A percentile compares a stretch with the other conserved stretches of the same genome.
These are phyloP conservation scores for Auxenochlorella pyrenoidosa DNA, from an alignment of 139 green algal species.

Conservation along the genomic window DNA sequence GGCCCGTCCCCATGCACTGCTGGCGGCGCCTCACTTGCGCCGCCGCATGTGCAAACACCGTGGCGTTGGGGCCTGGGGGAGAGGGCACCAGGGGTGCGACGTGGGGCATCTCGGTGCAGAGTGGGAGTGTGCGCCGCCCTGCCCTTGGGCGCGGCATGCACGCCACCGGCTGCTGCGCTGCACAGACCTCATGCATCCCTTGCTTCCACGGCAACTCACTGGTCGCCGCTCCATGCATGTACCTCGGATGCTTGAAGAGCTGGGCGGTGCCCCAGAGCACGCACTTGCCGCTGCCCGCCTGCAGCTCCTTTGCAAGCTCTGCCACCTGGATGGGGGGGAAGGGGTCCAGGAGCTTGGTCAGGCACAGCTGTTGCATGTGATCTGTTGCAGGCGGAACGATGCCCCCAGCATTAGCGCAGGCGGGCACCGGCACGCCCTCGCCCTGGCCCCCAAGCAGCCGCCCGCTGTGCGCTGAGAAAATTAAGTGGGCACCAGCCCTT, in stretches of 20 bases:
- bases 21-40: slow-evolving; percentile 34
- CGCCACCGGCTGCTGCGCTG: too few relatives aligned
- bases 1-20: too few relatives aligned
- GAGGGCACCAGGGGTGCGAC: neutral
- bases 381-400: too few relatives aligned
- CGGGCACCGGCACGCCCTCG: too few relatives aligned
- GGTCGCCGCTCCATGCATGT: slow-evolving; percentile 77
- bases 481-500: too few relatives aligned
- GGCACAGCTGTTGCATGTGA: too few relatives aligned
- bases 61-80: slow-evolving; percentile 49
- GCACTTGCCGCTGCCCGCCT: slow-evolving; percentile 55
- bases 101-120: too few relatives aligned
- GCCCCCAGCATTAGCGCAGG: too few relatives aligned
- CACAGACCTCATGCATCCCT: neutral
- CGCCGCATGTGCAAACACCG: slow-evolving; percentile 66
- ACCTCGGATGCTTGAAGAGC: slow-evolving; percentile 82
- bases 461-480: too few relatives aligned
- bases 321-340: slow-evolving; percentile 1
- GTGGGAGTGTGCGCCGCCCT: too few relatives aligned
- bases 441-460: too few relatives aligned
- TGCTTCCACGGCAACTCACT: slow-evolving; percentile 30
- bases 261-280: slow-evolving; percentile 80
- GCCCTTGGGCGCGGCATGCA: too few relatives aligned
- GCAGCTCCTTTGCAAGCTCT: slow-evolving; percentile 55
- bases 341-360: neutral